Base-by-base conservation (phyloP, 2,329 filamentous ascomycete genomes). In the Cladosporium austrohemisphaericum region DNA sequence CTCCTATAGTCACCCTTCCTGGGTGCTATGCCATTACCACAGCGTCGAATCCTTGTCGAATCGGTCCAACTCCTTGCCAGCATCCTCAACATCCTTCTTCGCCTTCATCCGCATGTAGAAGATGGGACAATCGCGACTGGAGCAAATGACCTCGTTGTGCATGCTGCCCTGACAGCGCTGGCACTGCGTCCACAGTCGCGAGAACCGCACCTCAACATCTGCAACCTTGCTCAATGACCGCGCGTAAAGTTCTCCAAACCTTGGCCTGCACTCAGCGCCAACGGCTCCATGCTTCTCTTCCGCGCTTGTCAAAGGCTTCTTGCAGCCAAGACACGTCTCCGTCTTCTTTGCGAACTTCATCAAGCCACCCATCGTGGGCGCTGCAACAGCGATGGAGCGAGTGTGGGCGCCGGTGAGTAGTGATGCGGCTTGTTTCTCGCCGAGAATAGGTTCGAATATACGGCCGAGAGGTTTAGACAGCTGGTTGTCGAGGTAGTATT, bases 91-190 rank as follows among this genome's bases (percentile, higher is more conserved):
- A 67, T 98, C 93, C 76, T 98, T 98, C 79, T 96, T 95, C 25
- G 92, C 92, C 78, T 98, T 98, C 93, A 98, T 98, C 4, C 93
- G 84, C 93, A 98, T 98, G 69, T 98, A 98, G 70, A 98, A 98
- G 63, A 98, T 98, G 1, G 93, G 93, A 66, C 93, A 98, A 74
- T 98, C 93, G 68, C 90, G 87, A 67, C 86, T 92, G 55, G 86
- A 91, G 74, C 93, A 98, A 60, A 98, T 97, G 48, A 98, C 94
- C 69, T 98, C 93, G 68, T 89, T 93, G 72, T 98, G 93, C 79
- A 98, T 86, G 73, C 90, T 96, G 48, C 91, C 93, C 73, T 98
- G 93, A 68, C 93, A 98, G 33, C 93, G 79, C 73, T 98, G 93
- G 67, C 93, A 98, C 70, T 98, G 93, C 41, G 93, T 98, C 93